Evolutionary conservation across 1,284 basidiomycete species (phyloP).

Genomic region (Porogramme epimiltina): DNA sequence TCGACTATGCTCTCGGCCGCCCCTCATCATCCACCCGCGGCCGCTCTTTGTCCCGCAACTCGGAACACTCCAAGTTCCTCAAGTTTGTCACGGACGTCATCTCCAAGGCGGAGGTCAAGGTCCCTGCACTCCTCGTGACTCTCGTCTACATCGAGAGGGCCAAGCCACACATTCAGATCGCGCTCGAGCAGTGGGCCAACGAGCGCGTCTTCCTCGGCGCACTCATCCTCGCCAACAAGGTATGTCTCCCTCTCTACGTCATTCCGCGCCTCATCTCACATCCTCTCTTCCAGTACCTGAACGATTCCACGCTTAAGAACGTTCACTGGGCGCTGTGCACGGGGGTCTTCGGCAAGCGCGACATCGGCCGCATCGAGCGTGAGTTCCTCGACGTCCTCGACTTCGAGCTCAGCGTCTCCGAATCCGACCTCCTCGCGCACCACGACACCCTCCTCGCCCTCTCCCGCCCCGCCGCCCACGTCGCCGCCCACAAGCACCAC

Average conservation of each 20-base stretch:
- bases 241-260: conserved; percentile 35
- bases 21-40: conserved; percentile 54
- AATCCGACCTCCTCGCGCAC: conserved; percentile 64
- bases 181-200: conserved; percentile 76
- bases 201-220: conserved; percentile 77
- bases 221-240: conserved; percentile 73
- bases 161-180: conserved; percentile 72
- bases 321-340: conserved; percentile 79
- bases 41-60: conserved; percentile 45
- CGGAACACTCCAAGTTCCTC: conserved; percentile 57
- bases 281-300: conserved; percentile 53
- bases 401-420: conserved; percentile 64
- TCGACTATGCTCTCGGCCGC: conserved; percentile 70
- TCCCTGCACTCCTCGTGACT: conserved; percentile 61
- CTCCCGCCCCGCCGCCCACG: conserved; percentile 25
- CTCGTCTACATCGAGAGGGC: conserved; percentile 74
- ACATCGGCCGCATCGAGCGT: conserved; percentile 75
- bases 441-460: conserved; percentile 55
- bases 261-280: conserved; percentile 19
- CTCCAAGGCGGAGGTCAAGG: conserved; percentile 65
- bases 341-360: conserved; percentile 76
- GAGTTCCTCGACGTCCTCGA: conserved; percentile 78
- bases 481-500: conserved; percentile 19
- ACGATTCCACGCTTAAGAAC: conserved; percentile 78
- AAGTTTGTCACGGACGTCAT: conserved; percentile 67